These are phyloP conservation scores for Arabidopsis suecica DNA, from an alignment of 345 rosid genomes.

Conservation along the genomic window DNA sequence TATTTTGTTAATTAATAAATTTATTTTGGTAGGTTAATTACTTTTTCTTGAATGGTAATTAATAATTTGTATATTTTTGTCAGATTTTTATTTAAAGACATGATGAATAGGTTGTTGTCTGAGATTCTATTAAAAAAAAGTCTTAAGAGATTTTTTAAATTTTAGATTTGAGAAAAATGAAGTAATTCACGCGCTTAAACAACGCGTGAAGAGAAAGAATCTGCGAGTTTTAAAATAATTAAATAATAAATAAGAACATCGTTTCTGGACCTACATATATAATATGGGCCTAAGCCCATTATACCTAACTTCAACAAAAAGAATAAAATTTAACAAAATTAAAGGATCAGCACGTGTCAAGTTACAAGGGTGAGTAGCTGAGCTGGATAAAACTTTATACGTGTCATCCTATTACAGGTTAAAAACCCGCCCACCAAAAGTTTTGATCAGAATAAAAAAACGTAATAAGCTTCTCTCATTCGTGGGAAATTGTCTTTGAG, in stretches of 20 bases:
- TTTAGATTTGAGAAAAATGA: neutral
- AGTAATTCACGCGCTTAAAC: neutral
- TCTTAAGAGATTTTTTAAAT: neutral
- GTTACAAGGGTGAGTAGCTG: neutral
- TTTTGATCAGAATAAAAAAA: neutral
- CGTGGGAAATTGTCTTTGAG: neutral
- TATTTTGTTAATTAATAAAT: neutral
- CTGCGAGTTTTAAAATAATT: neutral
- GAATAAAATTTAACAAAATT: neutral
- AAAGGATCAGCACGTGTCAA: constrained; percentile 12
- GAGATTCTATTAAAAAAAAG: neutral
- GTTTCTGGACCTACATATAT: constrained; percentile 3
- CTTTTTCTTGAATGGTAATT: neutral
- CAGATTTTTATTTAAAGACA: constrained; percentile 1
- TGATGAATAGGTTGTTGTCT: constrained; percentile 20
- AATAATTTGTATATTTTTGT: neutral
- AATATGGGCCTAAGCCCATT: constrained; percentile 34
- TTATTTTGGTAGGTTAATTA: constrained; percentile 15
- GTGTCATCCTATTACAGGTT: neutral
- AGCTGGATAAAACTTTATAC: constrained; percentile 16
- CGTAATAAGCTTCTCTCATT: neutral
- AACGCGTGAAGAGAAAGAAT: constrained; percentile 10
- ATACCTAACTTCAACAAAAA: neutral
- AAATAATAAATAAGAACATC: constrained; percentile 29
- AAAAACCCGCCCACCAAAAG: constrained; percentile 16